These are phyloP conservation scores for Penicillium corylophilum DNA, from an alignment of 2,329 filamentous ascomycete species.

Conservation along the genomic window DNA sequence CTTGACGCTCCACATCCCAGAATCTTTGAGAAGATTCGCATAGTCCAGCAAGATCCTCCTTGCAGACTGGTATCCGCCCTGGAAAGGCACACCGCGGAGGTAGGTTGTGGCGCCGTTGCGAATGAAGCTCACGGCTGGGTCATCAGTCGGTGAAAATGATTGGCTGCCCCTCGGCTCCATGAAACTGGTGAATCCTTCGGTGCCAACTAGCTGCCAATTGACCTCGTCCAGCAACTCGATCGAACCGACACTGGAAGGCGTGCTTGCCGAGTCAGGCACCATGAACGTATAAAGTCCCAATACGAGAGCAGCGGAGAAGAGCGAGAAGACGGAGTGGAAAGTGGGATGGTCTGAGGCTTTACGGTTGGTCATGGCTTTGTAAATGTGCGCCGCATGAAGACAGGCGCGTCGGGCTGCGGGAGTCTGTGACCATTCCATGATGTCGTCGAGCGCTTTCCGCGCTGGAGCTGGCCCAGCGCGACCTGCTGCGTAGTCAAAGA, in stretches of 20 bases:
- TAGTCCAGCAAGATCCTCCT: conserved; percentile 53
- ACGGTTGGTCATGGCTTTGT: conserved; percentile 51
- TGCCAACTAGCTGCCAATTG: conserved; percentile 50
- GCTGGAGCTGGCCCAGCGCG: conserved; percentile 50
- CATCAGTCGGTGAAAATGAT: conserved; percentile 28
- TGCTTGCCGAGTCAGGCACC: conserved; percentile 30
- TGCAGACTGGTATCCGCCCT: conserved; percentile 53
- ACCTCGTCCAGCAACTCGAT: conserved; percentile 52
- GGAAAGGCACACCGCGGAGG: conserved; percentile 49
- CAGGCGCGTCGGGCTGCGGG: conserved; percentile 51
- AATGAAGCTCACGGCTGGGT: conserved; percentile 46
- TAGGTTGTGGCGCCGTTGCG: conserved; percentile 50
- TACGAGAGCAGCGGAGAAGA: conserved; percentile 54
- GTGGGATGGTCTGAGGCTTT: conserved; percentile 54
- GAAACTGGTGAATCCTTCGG: conserved; percentile 46
- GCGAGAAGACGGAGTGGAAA: conserved; percentile 50
- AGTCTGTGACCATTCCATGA: conserved; percentile 52
- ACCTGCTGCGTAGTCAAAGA: conserved; percentile 55
- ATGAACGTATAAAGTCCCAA: conserved; percentile 55
- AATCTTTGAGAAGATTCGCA: conserved; percentile 53
- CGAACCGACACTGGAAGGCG: conserved; percentile 26
- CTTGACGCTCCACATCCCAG: conserved; percentile 52
- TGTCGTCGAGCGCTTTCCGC: conserved; percentile 51
- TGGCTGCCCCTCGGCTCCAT: conserved; percentile 35
- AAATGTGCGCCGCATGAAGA: conserved; percentile 54